phyloP scores from a whole-genome alignment of 768 basidiomycete species.

The Xerocomellus intermedius region DNA sequence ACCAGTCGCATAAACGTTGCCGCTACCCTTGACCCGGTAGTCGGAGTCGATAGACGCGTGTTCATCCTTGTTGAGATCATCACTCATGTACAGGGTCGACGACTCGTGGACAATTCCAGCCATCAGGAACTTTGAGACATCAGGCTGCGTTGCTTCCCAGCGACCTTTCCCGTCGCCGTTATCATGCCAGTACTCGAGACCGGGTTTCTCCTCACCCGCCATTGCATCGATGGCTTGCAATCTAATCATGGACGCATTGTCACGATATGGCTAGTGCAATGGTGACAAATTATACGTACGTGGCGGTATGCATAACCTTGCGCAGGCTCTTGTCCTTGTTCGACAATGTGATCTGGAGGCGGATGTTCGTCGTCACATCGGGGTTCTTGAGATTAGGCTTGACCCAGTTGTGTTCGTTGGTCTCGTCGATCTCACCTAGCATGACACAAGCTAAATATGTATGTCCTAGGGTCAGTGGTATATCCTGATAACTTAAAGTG shows the following conservation, averaged over 20 bases:
- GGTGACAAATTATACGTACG: not conserved
- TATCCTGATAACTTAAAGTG: not conserved
- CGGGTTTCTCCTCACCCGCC: not conserved
- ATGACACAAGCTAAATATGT: slow-evolving; percentile 2
- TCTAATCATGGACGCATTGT: not conserved
- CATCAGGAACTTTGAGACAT: not conserved
- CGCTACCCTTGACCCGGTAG: slow-evolving; percentile 12
- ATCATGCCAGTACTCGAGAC: slow-evolving; percentile 10
- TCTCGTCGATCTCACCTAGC: slow-evolving; percentile 7
- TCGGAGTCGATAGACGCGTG: slow-evolving; percentile 12
- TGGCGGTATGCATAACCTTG: slow-evolving; percentile 9
- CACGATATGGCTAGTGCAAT: not conserved
- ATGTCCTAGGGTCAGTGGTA: not conserved
- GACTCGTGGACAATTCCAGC: slow-evolving; percentile 4
- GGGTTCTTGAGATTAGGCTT: not conserved
- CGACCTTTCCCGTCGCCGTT: not conserved
- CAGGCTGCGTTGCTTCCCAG: not conserved
- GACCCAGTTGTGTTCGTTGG: not conserved
- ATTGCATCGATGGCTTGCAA: not conserved
- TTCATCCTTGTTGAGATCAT: not conserved
- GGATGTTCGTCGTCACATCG: slow-evolving; percentile 10
- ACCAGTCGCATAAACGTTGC: slow-evolving; percentile 23
- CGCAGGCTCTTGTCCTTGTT: slow-evolving; percentile 4
- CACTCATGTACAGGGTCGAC: slow-evolving; percentile 11
- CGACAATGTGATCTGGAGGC: slow-evolving; percentile 9